A percentile compares a stretch with the other conserved stretches of the same genome.
These are phyloP conservation scores for Dimargaris cristalligena DNA, from an alignment of 192 early-diverging fungal genomes.

Conservation along the genomic window DNA sequence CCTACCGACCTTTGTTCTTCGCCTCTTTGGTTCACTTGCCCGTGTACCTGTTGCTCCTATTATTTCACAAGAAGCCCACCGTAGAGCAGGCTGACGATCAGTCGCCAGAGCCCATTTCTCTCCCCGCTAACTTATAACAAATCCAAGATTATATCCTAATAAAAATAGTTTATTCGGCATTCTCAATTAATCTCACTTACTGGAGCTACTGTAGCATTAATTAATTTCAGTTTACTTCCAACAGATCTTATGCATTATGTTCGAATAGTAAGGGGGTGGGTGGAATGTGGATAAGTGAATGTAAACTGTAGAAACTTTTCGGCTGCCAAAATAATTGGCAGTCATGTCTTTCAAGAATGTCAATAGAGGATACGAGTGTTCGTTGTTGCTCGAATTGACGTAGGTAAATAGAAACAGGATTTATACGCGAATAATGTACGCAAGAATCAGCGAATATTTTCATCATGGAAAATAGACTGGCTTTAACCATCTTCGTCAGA, in stretches of 20 bases:
- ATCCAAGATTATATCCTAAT: not conserved
- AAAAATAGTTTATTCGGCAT: not conserved
- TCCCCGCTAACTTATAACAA: not conserved
- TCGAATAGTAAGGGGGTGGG: too few species aligned
- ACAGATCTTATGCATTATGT: not conserved
- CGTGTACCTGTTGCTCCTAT: slow-evolving; percentile 65
- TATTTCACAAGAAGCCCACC: slow-evolving; percentile 59
- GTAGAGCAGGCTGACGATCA: not conserved
- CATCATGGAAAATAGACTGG: too few species aligned
- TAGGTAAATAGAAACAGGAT: too few species aligned
- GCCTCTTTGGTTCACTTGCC: slow-evolving; percentile 79
- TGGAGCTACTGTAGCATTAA: not conserved
- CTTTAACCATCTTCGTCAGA: slow-evolving; percentile 8
- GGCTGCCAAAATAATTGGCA: too few species aligned
- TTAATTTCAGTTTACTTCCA: not conserved
- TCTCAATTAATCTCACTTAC: not conserved
- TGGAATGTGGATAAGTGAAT: too few species aligned
- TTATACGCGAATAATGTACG: too few species aligned
- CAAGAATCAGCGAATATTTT: too few species aligned
- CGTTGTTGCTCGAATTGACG: too few species aligned
- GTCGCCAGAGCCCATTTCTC: not conserved
- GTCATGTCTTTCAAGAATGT: too few species aligned
- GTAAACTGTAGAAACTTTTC: too few species aligned
- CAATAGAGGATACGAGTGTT: too few species aligned
- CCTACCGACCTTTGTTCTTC: slow-evolving; percentile 81